Base-by-base conservation (phyloP, 306 rosid species). In the Citrullus colocynthis region DNA sequence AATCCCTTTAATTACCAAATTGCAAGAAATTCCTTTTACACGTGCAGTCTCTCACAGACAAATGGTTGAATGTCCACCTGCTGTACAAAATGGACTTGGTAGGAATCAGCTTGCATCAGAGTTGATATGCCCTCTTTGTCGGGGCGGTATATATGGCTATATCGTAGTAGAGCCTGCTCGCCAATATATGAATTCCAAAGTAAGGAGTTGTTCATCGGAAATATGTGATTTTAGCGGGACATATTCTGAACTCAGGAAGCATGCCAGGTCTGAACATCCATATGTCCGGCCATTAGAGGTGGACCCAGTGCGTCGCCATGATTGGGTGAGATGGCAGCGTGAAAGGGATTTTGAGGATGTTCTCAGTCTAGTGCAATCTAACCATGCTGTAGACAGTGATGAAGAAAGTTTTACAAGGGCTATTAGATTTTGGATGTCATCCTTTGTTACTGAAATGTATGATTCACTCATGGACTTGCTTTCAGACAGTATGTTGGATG, bases 181-280 rank as follows among this genome's bases (percentile, higher is more conserved):
- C 64, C 79, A 52, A 18, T 86, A 79, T 81, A 85, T 93, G 95
- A 88, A 93, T 75, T 66, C 77, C 56, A 93, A 88, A 82, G 57
- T 60, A 52, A 87, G 98, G 85, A 88, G 81, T 81, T 93, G 98
- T 80, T 88, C 97, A 70, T 82, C 89, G 17, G 98, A 93, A 86
- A 82, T 82, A 0, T 93, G 98, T 61, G 89, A 86, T 54, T 89
- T 86, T 81, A 82, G 78, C 37, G 98, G 95, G 51, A 83, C 88
- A 10, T 91, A 93, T 76, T 80, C 86, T 24, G 94, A 90, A 85
- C 88, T 93, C 65, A 83, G 98, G 88, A 87, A 83, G 83, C 98
- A 93, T 80, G 94, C 96, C 7, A 84, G 98, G 85, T 79, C 91
- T 65, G 90, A 85, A 72, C 98, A 93, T 82, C 98, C 98, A 17